Evolutionary conservation across 345 rosid species (phyloP).

Genomic region (Luvunga scandens): DNA sequence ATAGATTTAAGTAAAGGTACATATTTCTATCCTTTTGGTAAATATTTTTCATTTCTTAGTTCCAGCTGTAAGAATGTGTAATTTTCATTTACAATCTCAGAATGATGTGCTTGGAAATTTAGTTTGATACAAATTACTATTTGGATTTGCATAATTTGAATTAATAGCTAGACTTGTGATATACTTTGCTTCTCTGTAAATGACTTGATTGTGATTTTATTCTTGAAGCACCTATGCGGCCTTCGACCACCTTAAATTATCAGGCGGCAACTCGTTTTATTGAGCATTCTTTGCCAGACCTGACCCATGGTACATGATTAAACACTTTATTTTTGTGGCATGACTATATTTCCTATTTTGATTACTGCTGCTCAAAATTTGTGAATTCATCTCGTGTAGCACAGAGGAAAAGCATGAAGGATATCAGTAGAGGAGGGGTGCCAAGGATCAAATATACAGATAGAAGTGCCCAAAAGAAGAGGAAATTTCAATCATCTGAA

Average conservation of each 20-base stretch:
- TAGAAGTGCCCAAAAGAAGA: slow-evolving; percentile 53
- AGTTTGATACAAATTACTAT: neutral
- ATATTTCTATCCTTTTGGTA: slow-evolving; percentile 3
- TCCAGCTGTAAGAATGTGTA: neutral
- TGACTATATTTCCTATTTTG: neutral
- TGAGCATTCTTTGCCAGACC: slow-evolving; percentile 84
- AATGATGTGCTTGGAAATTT: neutral
- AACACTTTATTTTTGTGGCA: slow-evolving; percentile 1
- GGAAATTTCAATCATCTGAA: slow-evolving; percentile 67
- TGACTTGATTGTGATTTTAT: slow-evolving; percentile 12
- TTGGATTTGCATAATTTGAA: neutral
- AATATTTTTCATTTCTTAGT: neutral
- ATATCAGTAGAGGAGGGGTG: slow-evolving; percentile 64
- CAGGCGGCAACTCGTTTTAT: slow-evolving; percentile 89
- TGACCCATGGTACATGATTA: slow-evolving; percentile 57
- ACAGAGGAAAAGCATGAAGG: slow-evolving; percentile 67
- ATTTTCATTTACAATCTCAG: neutral
- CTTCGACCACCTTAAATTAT: slow-evolving; percentile 70
- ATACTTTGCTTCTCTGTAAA: neutral
- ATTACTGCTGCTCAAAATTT: neutral
- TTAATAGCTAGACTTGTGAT: neutral
- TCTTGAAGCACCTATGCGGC: slow-evolving; percentile 66
- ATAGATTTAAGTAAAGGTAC: slow-evolving; percentile 72
- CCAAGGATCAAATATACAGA: slow-evolving; percentile 44
- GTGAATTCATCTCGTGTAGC: slow-evolving; percentile 36